Percentiles rank a stretch among this genome's conserved stretches.
phyloP scores from a whole-genome alignment of 192 early-diverging fungal genomes.

The Mortierella claussenii region DNA sequence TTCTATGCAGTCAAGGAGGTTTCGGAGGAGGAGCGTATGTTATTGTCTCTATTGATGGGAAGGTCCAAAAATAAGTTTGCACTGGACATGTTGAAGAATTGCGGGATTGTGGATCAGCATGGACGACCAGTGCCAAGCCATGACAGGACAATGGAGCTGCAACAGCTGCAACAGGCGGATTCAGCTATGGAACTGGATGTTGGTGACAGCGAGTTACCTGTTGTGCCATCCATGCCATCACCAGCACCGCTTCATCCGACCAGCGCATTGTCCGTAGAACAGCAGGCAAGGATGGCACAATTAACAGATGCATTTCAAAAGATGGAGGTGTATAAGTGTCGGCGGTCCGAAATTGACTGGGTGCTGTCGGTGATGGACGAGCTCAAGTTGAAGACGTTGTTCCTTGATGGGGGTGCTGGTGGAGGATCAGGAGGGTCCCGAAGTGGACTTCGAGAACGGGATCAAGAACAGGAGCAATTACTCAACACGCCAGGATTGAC shows the following conservation, averaged over 20 bases:
- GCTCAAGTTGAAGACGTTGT: constrained; percentile 44
- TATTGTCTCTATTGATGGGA: constrained; percentile 23
- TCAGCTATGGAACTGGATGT: constrained; percentile 49
- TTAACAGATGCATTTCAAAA: constrained; percentile 39
- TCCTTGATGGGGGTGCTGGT: constrained; percentile 24
- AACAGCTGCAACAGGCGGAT: constrained; percentile 19
- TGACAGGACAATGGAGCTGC: constrained; percentile 29
- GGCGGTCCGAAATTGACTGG: constrained; percentile 51
- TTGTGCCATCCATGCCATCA: background rate
- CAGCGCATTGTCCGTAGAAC: background rate
- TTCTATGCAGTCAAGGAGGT: constrained; percentile 40
- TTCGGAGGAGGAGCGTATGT: constrained; percentile 21
- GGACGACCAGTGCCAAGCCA: constrained; percentile 35
- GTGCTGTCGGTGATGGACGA: constrained; percentile 53
- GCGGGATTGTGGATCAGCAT: constrained; percentile 43
- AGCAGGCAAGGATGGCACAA: constrained; percentile 12
- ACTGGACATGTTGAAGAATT: constrained; percentile 40
- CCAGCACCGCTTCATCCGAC: background rate
- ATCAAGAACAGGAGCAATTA: constrained; percentile 25
- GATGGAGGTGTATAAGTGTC: constrained; percentile 44
- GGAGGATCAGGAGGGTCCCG: constrained; percentile 19
- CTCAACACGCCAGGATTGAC: constrained; percentile 28
- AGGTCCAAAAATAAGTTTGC: constrained; percentile 49
- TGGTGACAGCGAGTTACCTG: constrained; percentile 33
- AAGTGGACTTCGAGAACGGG: constrained; percentile 16